Evolutionary conservation across 2,329 filamentous ascomycete genomes (phyloP).

Genomic region (Ilyonectria mors-panacis): DNA sequence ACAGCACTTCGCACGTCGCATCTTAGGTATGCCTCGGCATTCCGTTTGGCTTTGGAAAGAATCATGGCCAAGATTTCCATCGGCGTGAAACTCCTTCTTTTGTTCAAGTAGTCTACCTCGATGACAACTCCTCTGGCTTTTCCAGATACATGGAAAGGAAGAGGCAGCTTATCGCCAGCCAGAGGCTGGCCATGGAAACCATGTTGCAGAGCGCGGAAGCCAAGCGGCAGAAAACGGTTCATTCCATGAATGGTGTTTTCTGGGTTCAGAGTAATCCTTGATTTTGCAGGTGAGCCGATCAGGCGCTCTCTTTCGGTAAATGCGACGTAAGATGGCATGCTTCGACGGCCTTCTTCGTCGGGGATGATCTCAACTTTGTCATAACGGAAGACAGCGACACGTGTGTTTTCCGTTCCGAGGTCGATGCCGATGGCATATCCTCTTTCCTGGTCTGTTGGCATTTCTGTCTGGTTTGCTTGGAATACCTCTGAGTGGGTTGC

Average conservation of each 20-base stretch:
- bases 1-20: not conserved
- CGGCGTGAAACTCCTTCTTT: not conserved
- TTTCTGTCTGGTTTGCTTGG: not conserved
- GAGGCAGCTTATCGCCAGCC: not conserved
- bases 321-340: slow-evolving; percentile 6
- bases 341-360: slow-evolving; percentile 6
- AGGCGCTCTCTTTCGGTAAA: not conserved
- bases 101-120: not conserved
- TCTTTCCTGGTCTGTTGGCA: not conserved
- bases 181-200: not conserved
- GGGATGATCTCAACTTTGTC: slow-evolving; percentile 14
- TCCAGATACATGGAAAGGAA: not conserved
- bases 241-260: not conserved
- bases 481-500: not conserved
- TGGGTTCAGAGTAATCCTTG: not conserved
- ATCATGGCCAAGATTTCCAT: slow-evolving; percentile 2
- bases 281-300: not conserved
- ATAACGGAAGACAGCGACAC: slow-evolving; percentile 19
- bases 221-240: not conserved
- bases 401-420: slow-evolving; percentile 15
- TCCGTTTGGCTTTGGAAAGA: not conserved
- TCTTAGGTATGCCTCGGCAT: not conserved
- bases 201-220: not conserved
- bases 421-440: slow-evolving; percentile 16
- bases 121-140: not conserved